Base-by-base conservation (phyloP, 192 early-diverging fungal species). In the Spinellus fusiger region DNA sequence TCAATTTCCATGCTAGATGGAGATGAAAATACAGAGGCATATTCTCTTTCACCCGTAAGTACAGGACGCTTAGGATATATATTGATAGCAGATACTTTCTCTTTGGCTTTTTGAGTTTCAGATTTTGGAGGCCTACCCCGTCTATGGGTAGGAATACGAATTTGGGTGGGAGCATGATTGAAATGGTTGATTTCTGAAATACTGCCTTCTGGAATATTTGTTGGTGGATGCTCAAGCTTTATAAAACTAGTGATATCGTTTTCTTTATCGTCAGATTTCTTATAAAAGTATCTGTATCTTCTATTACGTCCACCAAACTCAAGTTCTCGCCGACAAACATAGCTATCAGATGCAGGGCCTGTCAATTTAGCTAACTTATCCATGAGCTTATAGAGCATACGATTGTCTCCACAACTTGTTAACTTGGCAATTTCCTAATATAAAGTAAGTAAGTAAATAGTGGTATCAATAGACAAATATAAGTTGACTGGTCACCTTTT, bases 221-320 rank as follows among this genome's bases (percentile, higher is more conserved):
- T 12, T 44, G 40, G 13, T 3, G 18, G 18, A 18, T 2, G 13
- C 3, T 12, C 3, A 10, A n/a, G 18, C 40, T 44, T 44, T 5
- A 44, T n/a, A n/a, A n/a, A n/a, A n/a, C n/a, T 44, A 18, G 40
- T 12, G 1, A 44, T n/a, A 18, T n/a, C 40, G 15, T 38, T 25
- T 16, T 34, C 38, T 26, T 54, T 20, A 54, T 54, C 52, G 0
- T 31, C 22, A 13, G 32, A 13, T 28, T 37, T 54, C 12, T 38
- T 53, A 18, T 59, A 66, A 20, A 34, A 66, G 23, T 59, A 66
- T 7, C 64, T 56, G 20, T 59, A 66, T 20, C 57, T 47, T 40
- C 38, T 25, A 35, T 52, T 31, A 18, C 56, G 56, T 3, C 64
- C 64, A 40, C 47, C 56, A 31, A 66, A 66, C 47, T 66, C 64